Percentiles rank a stretch among this genome's conserved stretches.
Evolutionary conservation across 1,284 basidiomycete species (phyloP).

Genomic region (Malassezia slooffiae): DNA sequence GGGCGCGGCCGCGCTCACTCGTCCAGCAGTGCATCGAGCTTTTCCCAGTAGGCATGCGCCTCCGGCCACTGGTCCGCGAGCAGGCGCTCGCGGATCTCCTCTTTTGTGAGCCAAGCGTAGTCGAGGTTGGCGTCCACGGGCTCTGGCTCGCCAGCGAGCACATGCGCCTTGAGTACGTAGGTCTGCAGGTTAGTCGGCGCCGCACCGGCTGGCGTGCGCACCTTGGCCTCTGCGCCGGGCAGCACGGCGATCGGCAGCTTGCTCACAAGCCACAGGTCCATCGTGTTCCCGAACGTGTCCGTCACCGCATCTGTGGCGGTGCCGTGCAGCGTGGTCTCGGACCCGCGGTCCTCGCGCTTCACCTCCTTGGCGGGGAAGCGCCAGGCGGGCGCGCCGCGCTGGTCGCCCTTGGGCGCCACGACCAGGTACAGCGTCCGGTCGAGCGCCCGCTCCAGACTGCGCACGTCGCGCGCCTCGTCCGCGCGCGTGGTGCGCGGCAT

Average conservation of each 20-base stretch:
- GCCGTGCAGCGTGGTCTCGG: conserved; percentile 8
- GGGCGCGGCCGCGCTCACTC: conserved; percentile 18
- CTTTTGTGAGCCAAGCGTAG: conserved; percentile 80
- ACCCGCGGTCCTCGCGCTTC: conserved; percentile 3
- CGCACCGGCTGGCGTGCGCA: too few species aligned
- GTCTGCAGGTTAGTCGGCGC: conserved; percentile 15
- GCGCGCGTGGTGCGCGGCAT: conserved; percentile 51
- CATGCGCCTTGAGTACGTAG: conserved; percentile 33
- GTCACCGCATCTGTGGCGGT: conserved; percentile 23
- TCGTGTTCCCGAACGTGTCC: conserved; percentile 23
- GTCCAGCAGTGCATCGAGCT: conserved; percentile 62
- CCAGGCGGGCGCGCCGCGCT: conserved; percentile 14
- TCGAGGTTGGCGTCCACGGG: conserved; percentile 52
- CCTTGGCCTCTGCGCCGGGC: conserved; percentile 3
- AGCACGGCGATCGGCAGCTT: conserved; percentile 35
- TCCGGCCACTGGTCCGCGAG: conserved; percentile 48
- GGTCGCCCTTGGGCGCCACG: conserved; percentile 49
- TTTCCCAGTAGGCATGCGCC: conserved; percentile 60
- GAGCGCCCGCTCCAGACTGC: conserved; percentile 67
- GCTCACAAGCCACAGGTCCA: conserved; percentile 43
- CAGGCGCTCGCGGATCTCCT: conserved; percentile 58
- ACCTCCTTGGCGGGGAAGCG: conserved; percentile 24
- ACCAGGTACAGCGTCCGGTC: conserved; percentile 78
- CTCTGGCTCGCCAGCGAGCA: conserved; percentile 30
- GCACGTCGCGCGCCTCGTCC: conserved; percentile 56